Conservation (phyloP, 2,329 filamentous ascomycete species). For the Colletotrichum chlorophyti region DNA sequence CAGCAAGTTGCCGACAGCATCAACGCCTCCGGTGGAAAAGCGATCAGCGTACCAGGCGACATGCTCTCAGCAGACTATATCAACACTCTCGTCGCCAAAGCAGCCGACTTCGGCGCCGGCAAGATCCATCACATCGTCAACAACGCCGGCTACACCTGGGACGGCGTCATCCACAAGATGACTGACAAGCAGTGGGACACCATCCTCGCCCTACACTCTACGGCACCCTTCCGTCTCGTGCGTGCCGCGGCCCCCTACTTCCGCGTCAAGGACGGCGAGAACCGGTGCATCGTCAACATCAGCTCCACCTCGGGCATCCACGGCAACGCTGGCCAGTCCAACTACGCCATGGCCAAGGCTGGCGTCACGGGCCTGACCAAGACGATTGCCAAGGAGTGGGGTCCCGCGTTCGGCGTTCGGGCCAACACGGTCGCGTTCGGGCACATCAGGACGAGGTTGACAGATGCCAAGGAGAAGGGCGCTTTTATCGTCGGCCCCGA, state of each 20-base stretch:
- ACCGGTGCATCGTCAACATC: conserved; percentile 83
- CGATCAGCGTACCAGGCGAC: conserved; percentile 78
- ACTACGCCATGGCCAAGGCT: conserved; percentile 86
- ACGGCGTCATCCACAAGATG: conserved; percentile 89
- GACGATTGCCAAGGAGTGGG: conserved; percentile 90
- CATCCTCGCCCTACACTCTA: conserved; percentile 83
- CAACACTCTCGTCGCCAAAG: conserved; percentile 72
- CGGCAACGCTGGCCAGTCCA: conserved; percentile 90
- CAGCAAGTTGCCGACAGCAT: conserved; percentile 73
- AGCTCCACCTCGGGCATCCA: conserved; percentile 81
- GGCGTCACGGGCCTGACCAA: conserved; percentile 84
- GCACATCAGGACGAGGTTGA: conserved; percentile 79
- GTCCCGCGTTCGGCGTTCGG: conserved; percentile 80
- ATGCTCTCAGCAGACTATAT: conserved; percentile 76
- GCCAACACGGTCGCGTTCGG: conserved; percentile 88
- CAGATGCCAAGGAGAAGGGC: conserved; percentile 83
- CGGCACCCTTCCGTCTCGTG: conserved; percentile 84
- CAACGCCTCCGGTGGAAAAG: conserved; percentile 69
- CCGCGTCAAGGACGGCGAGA: conserved; percentile 82
- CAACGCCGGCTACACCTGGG: conserved; percentile 93
- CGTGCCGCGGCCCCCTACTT: conserved; percentile 85
- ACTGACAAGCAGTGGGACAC: conserved; percentile 92
- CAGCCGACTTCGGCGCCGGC: conserved; percentile 81
- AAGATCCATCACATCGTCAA: conserved; percentile 94
- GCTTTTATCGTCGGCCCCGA: conserved; percentile 79